A percentile compares a stretch with the other conserved stretches of the same genome.
These are phyloP conservation scores for Orychophragmus violaceus DNA, from an alignment of 345 rosid species.

Conservation along the genomic window DNA sequence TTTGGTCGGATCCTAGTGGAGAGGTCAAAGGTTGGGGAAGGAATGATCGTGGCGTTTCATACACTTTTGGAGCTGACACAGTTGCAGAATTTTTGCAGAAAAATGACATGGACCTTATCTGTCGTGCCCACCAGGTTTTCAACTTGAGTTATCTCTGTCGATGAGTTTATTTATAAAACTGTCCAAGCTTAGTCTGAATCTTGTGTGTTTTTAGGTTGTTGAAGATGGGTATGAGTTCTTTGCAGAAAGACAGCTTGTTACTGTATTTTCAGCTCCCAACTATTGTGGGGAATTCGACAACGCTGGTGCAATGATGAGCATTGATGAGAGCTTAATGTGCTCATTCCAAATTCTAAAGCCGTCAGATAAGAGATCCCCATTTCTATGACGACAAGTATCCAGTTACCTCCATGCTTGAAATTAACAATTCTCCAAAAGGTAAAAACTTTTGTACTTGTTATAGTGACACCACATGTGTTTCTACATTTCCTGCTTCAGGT, in stretches of 20 bases:
- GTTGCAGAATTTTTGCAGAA: conserved; percentile 64
- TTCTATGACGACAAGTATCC: conserved; percentile 32
- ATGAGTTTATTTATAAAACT: not conserved
- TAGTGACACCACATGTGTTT: not conserved
- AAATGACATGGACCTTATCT: conserved; percentile 85
- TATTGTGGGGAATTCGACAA: conserved; percentile 94
- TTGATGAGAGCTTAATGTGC: conserved; percentile 87
- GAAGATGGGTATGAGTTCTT: conserved; percentile 96
- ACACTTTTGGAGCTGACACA: conserved; percentile 71
- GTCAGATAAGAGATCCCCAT: conserved; percentile 42
- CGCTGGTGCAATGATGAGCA: conserved; percentile 94
- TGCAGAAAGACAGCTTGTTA: conserved; percentile 79
- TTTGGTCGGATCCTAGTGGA: conserved; percentile 88
- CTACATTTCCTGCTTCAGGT: not conserved
- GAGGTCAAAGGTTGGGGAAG: conserved; percentile 82
- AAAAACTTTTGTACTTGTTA: not conserved
- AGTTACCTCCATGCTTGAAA: not conserved
- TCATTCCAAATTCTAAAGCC: conserved; percentile 92
- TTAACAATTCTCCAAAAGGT: conserved; percentile 15
- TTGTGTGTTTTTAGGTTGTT: conserved; percentile 50
- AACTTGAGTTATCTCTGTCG: not conserved
- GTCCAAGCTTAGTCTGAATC: not conserved
- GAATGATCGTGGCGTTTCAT: conserved; percentile 90
- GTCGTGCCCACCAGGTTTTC: conserved; percentile 88
- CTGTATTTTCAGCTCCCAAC: conserved; percentile 93